These are phyloP conservation scores for Coelastrella sp. DNA, from an alignment of 139 green algal species.

Conservation along the genomic window DNA sequence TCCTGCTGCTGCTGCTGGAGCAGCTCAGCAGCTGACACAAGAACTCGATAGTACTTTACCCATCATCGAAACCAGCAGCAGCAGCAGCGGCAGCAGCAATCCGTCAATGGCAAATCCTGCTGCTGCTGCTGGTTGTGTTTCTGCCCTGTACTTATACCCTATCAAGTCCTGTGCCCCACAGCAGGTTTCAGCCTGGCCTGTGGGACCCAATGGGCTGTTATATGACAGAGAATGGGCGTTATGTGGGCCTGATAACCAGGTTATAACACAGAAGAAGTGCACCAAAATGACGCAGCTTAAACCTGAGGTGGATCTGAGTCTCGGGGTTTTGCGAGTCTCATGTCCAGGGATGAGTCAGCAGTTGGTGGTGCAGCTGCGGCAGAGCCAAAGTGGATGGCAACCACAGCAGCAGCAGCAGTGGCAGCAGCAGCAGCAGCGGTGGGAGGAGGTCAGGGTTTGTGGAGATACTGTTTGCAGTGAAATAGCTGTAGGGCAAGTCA, in stretches of 20 bases:
- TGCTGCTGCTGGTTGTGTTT: slow-evolving; percentile 40
- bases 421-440: neutral
- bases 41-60: too few relatives aligned
- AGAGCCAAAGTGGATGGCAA: neutral
- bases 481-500: slow-evolving; percentile 27
- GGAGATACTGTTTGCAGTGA: slow-evolving; percentile 59
- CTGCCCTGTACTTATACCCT: slow-evolving; percentile 86
- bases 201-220: slow-evolving; percentile 80
- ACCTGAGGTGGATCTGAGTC: slow-evolving; percentile 65
- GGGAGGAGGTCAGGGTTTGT: slow-evolving; percentile 60
- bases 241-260: slow-evolving; percentile 58
- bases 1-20: slow-evolving; percentile 17
- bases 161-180: slow-evolving; percentile 89
- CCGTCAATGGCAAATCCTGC: neutral
- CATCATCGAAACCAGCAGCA: neutral
- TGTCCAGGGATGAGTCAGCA: slow-evolving; percentile 1
- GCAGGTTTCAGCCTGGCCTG: slow-evolving; percentile 62
- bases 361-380: slow-evolving; percentile 33
- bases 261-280: slow-evolving; percentile 73
- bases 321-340: slow-evolving; percentile 37
- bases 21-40: neutral
- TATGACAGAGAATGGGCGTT: slow-evolving; percentile 90
- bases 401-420: neutral
- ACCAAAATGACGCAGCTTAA: slow-evolving; percentile 66
- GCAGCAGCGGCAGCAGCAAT: neutral